Base-by-base conservation (phyloP, 768 basidiomycete species). In the Scleroderma citrinum region DNA sequence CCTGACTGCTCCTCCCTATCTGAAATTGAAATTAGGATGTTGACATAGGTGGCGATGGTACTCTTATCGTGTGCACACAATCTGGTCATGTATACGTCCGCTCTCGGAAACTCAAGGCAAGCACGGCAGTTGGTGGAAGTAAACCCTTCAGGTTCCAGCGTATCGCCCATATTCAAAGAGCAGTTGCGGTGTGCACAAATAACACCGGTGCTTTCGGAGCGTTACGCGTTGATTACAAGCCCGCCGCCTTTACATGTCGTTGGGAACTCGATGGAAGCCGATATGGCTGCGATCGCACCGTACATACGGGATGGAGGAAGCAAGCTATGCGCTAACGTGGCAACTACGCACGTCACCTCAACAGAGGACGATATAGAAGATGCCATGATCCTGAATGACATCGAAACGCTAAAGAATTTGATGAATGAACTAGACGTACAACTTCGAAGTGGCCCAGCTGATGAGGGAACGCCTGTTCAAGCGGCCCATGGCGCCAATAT, bases 11-110 rank as follows among this genome's bases (percentile, higher is more conserved):
- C 26, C 8, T 29, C 8, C 8, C 26, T 29, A 8, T 29, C 8
- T 29, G 5, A 29, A 2, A 26, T 16, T 3, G 16, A 24, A 23
- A 26, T 42, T 56, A 87, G 83, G 95, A 98, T 57, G 87, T 95
- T 8, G 92, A 92, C 0, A 73, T 97, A 13, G 91, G 92, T 17
- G 72, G 82, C 1, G 92, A 96, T 54, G 91, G 93, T 4, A 80
- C 86, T 14, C 79, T 96, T 59, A 85, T 96, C 61, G 77, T 98
- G 40, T 96, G 91, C 68, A 98, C 95, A 2, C 82, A 87, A 53
- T 94, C 95, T 4, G 95, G 95, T 0, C 93, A 97, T 58, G 93
- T 95, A 29, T 97, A 87, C 60, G 76, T 94, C 20, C 85, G 93
- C 20, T 75, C 82, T 17, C 78, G 91, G 23, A 80, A 70, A 50